phyloP scores from a whole-genome alignment of 345 rosid species.

The Euphorbia pulcherrima region DNA sequence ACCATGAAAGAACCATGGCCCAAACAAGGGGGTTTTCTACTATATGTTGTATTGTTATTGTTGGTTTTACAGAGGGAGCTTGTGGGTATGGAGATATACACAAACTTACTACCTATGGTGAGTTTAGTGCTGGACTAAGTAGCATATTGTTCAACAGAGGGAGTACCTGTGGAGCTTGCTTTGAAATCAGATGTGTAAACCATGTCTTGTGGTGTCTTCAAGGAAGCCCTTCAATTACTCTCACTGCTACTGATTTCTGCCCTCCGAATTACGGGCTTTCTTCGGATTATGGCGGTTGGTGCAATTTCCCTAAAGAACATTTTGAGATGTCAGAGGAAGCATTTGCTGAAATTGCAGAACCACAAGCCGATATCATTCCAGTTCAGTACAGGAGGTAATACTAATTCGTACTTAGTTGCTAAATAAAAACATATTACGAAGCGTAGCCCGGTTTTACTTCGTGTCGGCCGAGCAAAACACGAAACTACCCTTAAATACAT shows the following conservation, averaged over 20 bases:
- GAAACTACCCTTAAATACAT: no score
- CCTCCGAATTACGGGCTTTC: slow-evolving; percentile 86
- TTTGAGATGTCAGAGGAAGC: slow-evolving; percentile 90
- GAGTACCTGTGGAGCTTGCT: slow-evolving; percentile 84
- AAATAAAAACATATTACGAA: no score
- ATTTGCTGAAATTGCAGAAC: slow-evolving; percentile 71
- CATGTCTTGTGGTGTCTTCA: slow-evolving; percentile 77
- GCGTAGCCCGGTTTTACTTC: no score
- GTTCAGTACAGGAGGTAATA: slow-evolving; percentile 65
- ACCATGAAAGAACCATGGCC: no score
- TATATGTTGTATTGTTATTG: neutral
- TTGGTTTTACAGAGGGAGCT: slow-evolving; percentile 66
- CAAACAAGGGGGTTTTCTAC: no score
- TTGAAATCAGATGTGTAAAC: slow-evolving; percentile 81
- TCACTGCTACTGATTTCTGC: slow-evolving; percentile 90
- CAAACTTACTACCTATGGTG: slow-evolving; percentile 53
- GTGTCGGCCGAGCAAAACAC: no score
- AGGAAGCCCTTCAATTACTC: slow-evolving; percentile 76
- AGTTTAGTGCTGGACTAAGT: slow-evolving; percentile 74
- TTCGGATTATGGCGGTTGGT: slow-evolving; percentile 85
- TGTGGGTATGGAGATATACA: slow-evolving; percentile 88
- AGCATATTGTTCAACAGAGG: slow-evolving; percentile 75
- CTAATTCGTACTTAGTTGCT: no score
- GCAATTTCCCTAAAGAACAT: slow-evolving; percentile 85
- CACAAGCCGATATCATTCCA: slow-evolving; percentile 65